Conservation (phyloP, 2,329 filamentous ascomycete genomes). For the Dactylellina sp. region DNA sequence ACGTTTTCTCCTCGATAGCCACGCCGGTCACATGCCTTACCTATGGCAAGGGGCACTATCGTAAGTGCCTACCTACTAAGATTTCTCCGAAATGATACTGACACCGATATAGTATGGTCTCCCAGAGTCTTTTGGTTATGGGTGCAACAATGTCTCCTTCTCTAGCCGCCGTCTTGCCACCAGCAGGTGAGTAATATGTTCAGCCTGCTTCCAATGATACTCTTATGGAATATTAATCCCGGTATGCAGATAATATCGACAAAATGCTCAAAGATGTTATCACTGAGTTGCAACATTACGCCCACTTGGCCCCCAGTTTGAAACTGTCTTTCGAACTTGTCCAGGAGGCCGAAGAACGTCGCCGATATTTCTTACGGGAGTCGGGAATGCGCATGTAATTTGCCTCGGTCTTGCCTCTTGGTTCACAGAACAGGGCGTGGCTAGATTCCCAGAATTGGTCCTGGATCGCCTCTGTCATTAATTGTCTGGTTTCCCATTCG, state of each 20-base stretch:
- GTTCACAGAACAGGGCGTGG: too few relatives aligned
- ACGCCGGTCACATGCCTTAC: conserved; percentile 85
- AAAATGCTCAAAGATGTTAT: conserved; percentile 82
- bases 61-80: conserved; percentile 20
- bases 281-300: conserved; percentile 78
- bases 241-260: conserved; percentile 69
- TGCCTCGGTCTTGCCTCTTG: not conserved
- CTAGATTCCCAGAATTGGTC: not conserved
- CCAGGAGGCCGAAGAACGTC: conserved; percentile 79
- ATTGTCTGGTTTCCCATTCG: too few relatives aligned
- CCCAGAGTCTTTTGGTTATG: conserved; percentile 84
- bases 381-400: conserved; percentile 58
- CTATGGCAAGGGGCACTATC: conserved; percentile 86
- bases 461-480: not conserved
- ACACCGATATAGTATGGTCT: conserved; percentile 70
- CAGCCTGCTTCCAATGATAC: not conserved
- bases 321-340: conserved; percentile 82
- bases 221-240: conserved; percentile 67
- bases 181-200: conserved; percentile 61
- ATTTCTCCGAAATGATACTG: conserved; percentile 1
- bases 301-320: conserved; percentile 80
- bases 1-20: conserved; percentile 66
- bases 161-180: conserved; percentile 74
- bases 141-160: conserved; percentile 83
- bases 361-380: conserved; percentile 72